Evolutionary conservation across 768 basidiomycete species (phyloP).

Genomic region (Daedaleopsis sinensis): DNA sequence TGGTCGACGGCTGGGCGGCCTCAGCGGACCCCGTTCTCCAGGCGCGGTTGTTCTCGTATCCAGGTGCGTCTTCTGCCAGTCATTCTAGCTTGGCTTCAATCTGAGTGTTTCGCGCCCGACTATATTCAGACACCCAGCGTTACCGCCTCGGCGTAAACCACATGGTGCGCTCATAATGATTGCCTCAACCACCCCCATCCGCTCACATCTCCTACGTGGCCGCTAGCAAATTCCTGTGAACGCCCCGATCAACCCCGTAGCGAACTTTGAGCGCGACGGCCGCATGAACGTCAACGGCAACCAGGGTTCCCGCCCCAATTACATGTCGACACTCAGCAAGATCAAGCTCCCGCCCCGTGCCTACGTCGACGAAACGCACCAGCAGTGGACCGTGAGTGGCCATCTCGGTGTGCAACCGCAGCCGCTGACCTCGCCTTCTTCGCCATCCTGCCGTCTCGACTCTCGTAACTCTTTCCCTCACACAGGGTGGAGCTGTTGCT

Average conservation of each 20-base stretch:
- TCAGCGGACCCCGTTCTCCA: slow-evolving; percentile 62
- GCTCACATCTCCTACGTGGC: neutral
- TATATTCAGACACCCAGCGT: slow-evolving; percentile 38
- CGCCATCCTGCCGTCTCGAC: too few relatives aligned
- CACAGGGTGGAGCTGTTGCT: slow-evolving; percentile 42
- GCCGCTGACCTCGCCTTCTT: neutral
- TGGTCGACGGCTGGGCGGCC: slow-evolving; percentile 50
- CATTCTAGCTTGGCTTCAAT: neutral
- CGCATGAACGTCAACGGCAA: slow-evolving; percentile 38
- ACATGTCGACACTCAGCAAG: slow-evolving; percentile 38
- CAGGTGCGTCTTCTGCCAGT: slow-evolving; percentile 34
- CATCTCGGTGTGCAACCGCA: too few relatives aligned
- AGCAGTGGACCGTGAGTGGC: slow-evolving; percentile 38
- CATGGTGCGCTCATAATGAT: slow-evolving; percentile 19
- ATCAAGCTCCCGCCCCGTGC: slow-evolving; percentile 37
- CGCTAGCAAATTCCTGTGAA: slow-evolving; percentile 41
- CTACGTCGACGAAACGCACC: slow-evolving; percentile 44
- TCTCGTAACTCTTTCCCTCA: neutral
- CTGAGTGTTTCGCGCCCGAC: too few relatives aligned
- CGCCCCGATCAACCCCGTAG: slow-evolving; percentile 41
- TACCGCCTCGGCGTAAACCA: slow-evolving; percentile 43
- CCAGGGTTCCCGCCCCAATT: slow-evolving; percentile 44
- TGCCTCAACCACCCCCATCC: neutral
- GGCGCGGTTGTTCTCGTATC: slow-evolving; percentile 59
- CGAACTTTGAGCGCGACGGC: slow-evolving; percentile 44